Conservation (phyloP, 2,329 filamentous ascomycete genomes). For the Corynespora cassiicola region DNA sequence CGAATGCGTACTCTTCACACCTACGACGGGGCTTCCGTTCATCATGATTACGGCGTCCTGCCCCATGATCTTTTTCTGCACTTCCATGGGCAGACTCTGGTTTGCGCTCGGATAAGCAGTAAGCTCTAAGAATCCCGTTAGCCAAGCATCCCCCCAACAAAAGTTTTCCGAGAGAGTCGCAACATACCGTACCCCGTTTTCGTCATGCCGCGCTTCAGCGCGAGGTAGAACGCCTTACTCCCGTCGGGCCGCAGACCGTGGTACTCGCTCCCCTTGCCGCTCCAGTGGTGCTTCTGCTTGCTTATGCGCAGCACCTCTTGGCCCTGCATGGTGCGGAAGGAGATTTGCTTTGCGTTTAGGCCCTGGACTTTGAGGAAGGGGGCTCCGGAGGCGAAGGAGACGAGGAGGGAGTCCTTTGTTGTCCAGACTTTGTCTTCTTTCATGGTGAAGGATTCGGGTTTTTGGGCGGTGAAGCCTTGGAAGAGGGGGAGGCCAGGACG, state of each 20-base stretch:
- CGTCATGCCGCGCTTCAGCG: slow-evolving; percentile 13
- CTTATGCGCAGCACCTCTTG: slow-evolving; percentile 22
- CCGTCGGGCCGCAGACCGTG: slow-evolving; percentile 19
- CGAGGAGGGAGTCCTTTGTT: slow-evolving; percentile 7
- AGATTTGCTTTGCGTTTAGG: slow-evolving; percentile 11
- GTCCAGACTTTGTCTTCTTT: slow-evolving; percentile 16
- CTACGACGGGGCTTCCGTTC: slow-evolving; percentile 17
- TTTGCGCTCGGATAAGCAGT: slow-evolving; percentile 9
- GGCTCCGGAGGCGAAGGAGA: slow-evolving; percentile 10
- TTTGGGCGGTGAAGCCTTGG: slow-evolving; percentile 19
- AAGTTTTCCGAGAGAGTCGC: not conserved
- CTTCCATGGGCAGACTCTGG: slow-evolving; percentile 1
- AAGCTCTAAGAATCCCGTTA: slow-evolving; percentile 6
- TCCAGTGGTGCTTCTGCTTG: slow-evolving; percentile 14
- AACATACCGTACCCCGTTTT: slow-evolving; percentile 22
- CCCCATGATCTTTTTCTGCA: slow-evolving; percentile 19
- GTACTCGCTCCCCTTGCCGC: slow-evolving; percentile 16
- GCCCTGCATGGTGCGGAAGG: slow-evolving; percentile 18
- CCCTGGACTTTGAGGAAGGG: slow-evolving; percentile 20
- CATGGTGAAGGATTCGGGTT: slow-evolving; percentile 17
- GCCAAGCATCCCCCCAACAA: not conserved
- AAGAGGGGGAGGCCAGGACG: slow-evolving; percentile 21
- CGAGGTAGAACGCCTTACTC: slow-evolving; percentile 18
- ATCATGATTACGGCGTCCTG: slow-evolving; percentile 23
- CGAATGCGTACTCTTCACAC: slow-evolving; percentile 11